phyloP scores from a whole-genome alignment of 805 yeast species.

The Saturnispora sanitii region DNA sequence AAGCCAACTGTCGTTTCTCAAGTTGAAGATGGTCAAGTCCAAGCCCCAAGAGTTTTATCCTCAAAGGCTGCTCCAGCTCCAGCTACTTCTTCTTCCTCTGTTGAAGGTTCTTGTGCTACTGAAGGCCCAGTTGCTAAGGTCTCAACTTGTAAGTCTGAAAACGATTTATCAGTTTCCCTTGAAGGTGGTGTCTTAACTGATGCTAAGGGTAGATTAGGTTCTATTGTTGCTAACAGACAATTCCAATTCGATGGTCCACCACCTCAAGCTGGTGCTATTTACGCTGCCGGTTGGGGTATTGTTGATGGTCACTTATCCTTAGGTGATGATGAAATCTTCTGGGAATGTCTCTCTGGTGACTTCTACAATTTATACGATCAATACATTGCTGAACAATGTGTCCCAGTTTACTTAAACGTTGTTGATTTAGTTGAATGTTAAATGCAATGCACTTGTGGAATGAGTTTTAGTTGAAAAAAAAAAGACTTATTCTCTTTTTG shows the following conservation, averaged over 20 bases:
- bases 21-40: slow-evolving; percentile 6
- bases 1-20: slow-evolving; percentile 22
- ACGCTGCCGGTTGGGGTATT: slow-evolving; percentile 44
- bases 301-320: slow-evolving; percentile 40
- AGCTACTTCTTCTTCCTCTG: slow-evolving; percentile 23
- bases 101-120: slow-evolving; percentile 16
- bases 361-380: slow-evolving; percentile 51
- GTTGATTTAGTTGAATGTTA: slow-evolving; percentile 33
- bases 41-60: slow-evolving; percentile 20
- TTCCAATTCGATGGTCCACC: slow-evolving; percentile 61
- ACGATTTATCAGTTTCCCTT: slow-evolving; percentile 37
- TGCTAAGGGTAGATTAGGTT: slow-evolving; percentile 42
- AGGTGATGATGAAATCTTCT: slow-evolving; percentile 39
- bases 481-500: neutral
- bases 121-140: slow-evolving; percentile 18
- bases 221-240: slow-evolving; percentile 53
- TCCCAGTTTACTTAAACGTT: slow-evolving; percentile 34
- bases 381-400: slow-evolving; percentile 37
- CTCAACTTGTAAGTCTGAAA: slow-evolving; percentile 28
- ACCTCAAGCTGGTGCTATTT: slow-evolving; percentile 50
- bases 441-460: slow-evolving; percentile 7
- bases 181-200: slow-evolving; percentile 35
- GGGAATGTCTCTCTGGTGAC: slow-evolving; percentile 46
- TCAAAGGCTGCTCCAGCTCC: slow-evolving; percentile 29
- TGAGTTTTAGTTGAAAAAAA: no score